Evolutionary conservation across 2,329 filamentous ascomycete species (phyloP).

Genomic region (Cylindrodendrum hubeiense): DNA sequence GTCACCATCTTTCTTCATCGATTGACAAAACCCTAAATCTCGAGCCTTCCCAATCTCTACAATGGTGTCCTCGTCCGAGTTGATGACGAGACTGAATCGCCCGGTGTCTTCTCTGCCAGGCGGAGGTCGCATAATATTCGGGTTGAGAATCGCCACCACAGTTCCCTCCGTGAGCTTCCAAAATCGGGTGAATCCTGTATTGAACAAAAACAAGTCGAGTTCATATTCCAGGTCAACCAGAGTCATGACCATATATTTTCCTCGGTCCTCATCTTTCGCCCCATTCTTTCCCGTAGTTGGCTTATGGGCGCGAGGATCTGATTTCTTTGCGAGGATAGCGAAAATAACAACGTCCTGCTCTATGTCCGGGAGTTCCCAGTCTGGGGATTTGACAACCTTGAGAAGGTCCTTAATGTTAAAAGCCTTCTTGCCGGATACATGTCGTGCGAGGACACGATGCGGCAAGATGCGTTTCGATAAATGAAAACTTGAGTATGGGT

Average conservation of each 20-base stretch:
- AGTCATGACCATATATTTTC: conserved; percentile 93
- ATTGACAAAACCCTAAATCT: conserved; percentile 91
- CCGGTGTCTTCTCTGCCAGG: conserved; percentile 81
- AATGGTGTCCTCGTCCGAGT: conserved; percentile 87
- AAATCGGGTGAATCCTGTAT: conserved; percentile 89
- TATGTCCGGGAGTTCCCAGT: conserved; percentile 83
- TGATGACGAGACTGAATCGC: conserved; percentile 86
- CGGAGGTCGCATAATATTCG: conserved; percentile 88
- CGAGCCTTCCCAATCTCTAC: conserved; percentile 88
- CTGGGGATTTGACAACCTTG: conserved; percentile 82
- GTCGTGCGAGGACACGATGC: conserved; percentile 82
- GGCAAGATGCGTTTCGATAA: conserved; percentile 86
- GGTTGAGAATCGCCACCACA: conserved; percentile 91
- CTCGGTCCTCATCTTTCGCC: conserved; percentile 66
- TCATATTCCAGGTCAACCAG: conserved; percentile 92
- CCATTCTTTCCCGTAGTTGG: conserved; percentile 57
- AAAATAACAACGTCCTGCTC: conserved; percentile 93
- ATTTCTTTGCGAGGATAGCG: conserved; percentile 89
- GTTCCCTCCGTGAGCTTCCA: conserved; percentile 96
- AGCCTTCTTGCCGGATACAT: conserved; percentile 81
- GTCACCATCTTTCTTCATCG: conserved; percentile 85
- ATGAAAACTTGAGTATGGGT: conserved; percentile 88
- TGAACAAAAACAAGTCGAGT: conserved; percentile 92
- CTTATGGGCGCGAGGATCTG: conserved; percentile 76
- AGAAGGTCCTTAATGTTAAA: conserved; percentile 86